Evolutionary conservation across 1,284 basidiomycete genomes (phyloP).

Genomic region (Heterobasidion parviporum): DNA sequence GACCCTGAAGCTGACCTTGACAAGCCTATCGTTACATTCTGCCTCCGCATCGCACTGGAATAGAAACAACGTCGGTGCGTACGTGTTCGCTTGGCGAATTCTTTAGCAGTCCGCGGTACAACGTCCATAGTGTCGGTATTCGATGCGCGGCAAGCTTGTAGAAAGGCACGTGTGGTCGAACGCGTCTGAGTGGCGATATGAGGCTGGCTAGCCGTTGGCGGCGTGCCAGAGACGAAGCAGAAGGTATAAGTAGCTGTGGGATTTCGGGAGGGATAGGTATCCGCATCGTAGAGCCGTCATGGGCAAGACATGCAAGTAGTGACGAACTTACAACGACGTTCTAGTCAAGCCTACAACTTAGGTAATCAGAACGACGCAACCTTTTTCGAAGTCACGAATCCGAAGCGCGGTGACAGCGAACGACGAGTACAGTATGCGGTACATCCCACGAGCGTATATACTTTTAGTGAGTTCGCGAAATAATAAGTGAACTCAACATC

Average conservation of each 20-base stretch:
- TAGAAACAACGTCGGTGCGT: conserved; percentile 14
- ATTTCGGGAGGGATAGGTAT: not conserved
- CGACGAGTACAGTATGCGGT: not conserved
- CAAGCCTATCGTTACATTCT: not conserved
- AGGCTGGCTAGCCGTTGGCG: not conserved
- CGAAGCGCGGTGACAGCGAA: not conserved
- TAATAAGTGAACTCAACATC: too few relatives aligned
- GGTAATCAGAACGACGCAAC: too few relatives aligned
- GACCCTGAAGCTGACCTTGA: conserved; percentile 51
- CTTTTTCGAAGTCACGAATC: too few relatives aligned
- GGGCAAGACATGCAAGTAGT: too few relatives aligned
- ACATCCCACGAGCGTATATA: not conserved
- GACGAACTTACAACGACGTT: too few relatives aligned
- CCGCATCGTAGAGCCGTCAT: too few relatives aligned
- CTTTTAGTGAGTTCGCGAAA: not conserved
- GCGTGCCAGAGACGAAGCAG: not conserved
- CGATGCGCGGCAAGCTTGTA: conserved; percentile 66
- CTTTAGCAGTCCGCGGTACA: conserved; percentile 66
- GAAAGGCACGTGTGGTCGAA: conserved; percentile 60
- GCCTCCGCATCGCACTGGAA: not conserved
- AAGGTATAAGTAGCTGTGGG: not conserved
- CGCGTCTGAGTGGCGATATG: not conserved
- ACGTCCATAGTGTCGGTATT: conserved; percentile 62
- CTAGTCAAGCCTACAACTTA: too few relatives aligned
- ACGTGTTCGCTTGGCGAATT: conserved; percentile 50